Evolutionary conservation across 1,284 basidiomycete genomes (phyloP).

Genomic region (Somion occarium): DNA sequence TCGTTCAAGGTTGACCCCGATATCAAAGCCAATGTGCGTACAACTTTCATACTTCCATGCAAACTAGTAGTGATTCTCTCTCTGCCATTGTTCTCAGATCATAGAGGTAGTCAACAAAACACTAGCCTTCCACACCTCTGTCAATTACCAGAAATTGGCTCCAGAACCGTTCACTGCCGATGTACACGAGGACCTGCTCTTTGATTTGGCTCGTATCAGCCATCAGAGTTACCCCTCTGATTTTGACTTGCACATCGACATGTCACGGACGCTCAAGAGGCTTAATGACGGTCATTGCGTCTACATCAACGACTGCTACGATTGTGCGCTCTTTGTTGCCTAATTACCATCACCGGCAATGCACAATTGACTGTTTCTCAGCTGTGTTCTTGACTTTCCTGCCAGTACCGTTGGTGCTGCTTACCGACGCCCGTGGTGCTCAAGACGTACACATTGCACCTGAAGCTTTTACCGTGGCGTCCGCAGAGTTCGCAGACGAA

Average conservation of each 20-base stretch:
- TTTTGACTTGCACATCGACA: constrained; percentile 49
- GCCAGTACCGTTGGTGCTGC: constrained; percentile 47
- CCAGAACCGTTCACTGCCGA: constrained; percentile 49
- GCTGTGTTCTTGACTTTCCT: constrained; percentile 49
- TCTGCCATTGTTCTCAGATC: constrained; percentile 29
- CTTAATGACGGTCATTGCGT: constrained; percentile 57
- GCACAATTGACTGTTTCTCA: constrained; percentile 5
- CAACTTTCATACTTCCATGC: background rate
- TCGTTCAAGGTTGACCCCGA: constrained; percentile 39
- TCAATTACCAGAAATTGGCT: constrained; percentile 51
- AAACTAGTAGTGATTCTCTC: too few species aligned
- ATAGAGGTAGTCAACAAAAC: constrained; percentile 56
- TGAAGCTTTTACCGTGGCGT: constrained; percentile 50
- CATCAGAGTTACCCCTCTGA: constrained; percentile 41
- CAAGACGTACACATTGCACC: constrained; percentile 53
- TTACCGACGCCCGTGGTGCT: constrained; percentile 39
- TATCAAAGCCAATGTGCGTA: constrained; percentile 43
- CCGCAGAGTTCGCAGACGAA: constrained; percentile 48
- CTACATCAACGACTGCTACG: constrained; percentile 51
- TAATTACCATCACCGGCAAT: background rate
- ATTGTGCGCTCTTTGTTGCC: constrained; percentile 33
- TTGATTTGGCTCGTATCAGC: constrained; percentile 45
- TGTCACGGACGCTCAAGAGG: constrained; percentile 48
- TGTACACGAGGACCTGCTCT: constrained; percentile 50
- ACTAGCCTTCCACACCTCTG: constrained; percentile 54